Evolutionary conservation across 1,284 basidiomycete genomes (phyloP).

Genomic region (Tilletia caries): DNA sequence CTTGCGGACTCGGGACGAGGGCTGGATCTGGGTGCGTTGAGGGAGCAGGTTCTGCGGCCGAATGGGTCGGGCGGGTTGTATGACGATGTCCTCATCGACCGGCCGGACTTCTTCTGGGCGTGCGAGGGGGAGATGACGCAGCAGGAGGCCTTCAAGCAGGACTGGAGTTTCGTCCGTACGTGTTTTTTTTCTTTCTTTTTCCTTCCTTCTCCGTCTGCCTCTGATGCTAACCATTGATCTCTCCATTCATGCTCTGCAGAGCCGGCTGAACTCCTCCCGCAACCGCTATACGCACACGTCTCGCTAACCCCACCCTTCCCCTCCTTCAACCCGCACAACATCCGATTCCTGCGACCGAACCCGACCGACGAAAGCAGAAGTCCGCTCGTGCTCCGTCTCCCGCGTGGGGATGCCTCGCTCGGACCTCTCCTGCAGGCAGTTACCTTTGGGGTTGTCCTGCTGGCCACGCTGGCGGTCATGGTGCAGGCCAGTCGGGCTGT

Average conservation of each 20-base stretch:
- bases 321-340: constrained; percentile 2
- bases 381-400: not conserved
- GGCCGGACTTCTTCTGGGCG: constrained; percentile 4
- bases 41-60: not conserved
- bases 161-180: constrained; percentile 13
- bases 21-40: not conserved
- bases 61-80: not conserved
- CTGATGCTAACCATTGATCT: not conserved
- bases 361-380: not conserved
- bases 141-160: constrained; percentile 11
- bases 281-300: constrained; percentile 4
- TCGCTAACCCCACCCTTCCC: constrained; percentile 8
- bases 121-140: constrained; percentile 6
- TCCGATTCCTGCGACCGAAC: constrained; percentile 9
- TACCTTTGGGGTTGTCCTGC: not conserved
- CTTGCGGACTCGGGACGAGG: not conserved
- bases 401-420: constrained; percentile 1
- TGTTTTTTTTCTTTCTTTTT: not conserved
- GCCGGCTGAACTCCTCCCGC: not conserved
- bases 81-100: constrained; percentile 3
- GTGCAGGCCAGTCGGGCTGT: not conserved
- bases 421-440: not conserved
- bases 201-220: not conserved
- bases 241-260: not conserved
- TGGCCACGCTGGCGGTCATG: not conserved